These are phyloP conservation scores for Castanea sativa DNA, from an alignment of 306 rosid genomes.

Conservation along the genomic window DNA sequence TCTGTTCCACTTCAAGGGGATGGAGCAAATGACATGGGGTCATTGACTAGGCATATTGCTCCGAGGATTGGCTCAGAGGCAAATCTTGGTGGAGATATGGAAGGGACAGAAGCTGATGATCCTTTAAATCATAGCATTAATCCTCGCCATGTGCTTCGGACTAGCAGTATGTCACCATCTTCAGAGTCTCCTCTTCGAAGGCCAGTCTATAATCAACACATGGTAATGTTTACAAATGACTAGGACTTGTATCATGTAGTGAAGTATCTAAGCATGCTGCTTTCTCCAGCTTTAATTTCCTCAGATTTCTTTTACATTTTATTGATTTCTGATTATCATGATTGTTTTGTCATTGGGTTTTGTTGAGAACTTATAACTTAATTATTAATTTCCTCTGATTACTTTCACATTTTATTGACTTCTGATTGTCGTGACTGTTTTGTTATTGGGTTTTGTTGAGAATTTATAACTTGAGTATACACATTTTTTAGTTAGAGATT, in stretches of 20 bases:
- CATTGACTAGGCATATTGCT: conserved; percentile 49
- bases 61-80: conserved; percentile 57
- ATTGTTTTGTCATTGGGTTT: neutral
- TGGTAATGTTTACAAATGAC: conserved; percentile 43
- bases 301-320: neutral
- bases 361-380: neutral
- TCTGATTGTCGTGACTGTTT: neutral
- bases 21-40: conserved; percentile 62
- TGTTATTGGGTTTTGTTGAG: neutral
- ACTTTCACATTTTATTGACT: neutral
- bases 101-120: conserved; percentile 76
- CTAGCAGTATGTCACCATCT: conserved; percentile 82
- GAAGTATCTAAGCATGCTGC: conserved; percentile 4
- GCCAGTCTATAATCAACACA: conserved; percentile 48
- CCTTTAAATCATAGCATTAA: conserved; percentile 48
- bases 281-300: neutral
- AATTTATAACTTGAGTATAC: neutral
- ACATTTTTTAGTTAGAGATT: neutral
- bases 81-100: conserved; percentile 59
- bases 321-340: neutral
- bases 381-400: conserved; percentile 5
- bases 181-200: conserved; percentile 89
- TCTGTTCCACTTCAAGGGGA: conserved; percentile 58
- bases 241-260: neutral
- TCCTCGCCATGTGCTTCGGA: conserved; percentile 52